phyloP scores from a whole-genome alignment of 78 protist species.

The Dictyostelium brefeldianum region DNA sequence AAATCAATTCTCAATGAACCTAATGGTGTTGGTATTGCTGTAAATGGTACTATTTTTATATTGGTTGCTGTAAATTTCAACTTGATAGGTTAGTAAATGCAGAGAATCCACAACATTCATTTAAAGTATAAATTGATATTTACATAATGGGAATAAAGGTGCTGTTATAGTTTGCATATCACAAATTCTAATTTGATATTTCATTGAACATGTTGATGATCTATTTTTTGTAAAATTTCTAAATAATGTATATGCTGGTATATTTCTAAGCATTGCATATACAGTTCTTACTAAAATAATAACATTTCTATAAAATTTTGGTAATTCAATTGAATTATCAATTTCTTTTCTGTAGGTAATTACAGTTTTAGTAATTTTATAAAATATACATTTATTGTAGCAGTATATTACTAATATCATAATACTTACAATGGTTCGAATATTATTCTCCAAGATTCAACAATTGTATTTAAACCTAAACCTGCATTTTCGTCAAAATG shows the following conservation, averaged over 20 bases:
- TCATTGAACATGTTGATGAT: constrained; percentile 53
- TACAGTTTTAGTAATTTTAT: neutral
- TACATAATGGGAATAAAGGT: constrained; percentile 66
- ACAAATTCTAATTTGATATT: constrained; percentile 61
- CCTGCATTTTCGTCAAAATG: constrained; percentile 67
- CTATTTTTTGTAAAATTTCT: constrained; percentile 57
- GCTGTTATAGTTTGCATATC: constrained; percentile 24
- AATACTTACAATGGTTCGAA: constrained; percentile 64
- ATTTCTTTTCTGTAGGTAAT: constrained; percentile 10
- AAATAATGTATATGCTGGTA: constrained; percentile 46
- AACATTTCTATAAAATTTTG: constrained; percentile 66
- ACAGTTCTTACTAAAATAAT: constrained; percentile 65
- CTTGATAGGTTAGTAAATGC: neutral
- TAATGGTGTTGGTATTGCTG: constrained; percentile 50
- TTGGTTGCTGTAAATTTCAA: constrained; percentile 9
- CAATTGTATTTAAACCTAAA: constrained; percentile 52
- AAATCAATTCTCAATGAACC: constrained; percentile 43
- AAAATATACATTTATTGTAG: neutral
- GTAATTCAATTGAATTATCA: constrained; percentile 52
- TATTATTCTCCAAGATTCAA: constrained; percentile 76
- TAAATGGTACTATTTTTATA: constrained; percentile 50
- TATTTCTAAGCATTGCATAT: constrained; percentile 54
- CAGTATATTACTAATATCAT: neutral
- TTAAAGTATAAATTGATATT: neutral
- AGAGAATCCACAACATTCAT: neutral